Base-by-base conservation (phyloP, 768 basidiomycete species). In the Termitomyces titanicus region DNA sequence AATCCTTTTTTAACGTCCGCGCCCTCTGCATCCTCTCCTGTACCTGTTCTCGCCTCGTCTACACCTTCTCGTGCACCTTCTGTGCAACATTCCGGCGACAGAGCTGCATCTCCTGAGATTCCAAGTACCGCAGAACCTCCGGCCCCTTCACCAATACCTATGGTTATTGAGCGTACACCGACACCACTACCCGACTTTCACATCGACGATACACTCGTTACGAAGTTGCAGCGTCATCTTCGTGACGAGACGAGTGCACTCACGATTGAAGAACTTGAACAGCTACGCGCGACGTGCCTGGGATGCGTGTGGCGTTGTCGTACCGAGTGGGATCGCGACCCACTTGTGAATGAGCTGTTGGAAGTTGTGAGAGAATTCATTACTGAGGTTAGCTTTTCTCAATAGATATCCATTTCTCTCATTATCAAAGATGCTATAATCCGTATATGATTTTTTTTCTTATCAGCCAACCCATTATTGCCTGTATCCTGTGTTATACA, bases 181-280 rank as follows among this genome's bases (percentile, higher is more conserved):
- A 84, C 88, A 0, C 89, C 89, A 1, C 75, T 86, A 2, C 93
- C 93, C 1, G 84, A 88, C 38, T 97, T 99, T 70, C 68, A 82
- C 39, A 64, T 96, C 13, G 77, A 89, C 46, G 72, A 80, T 22
- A 65, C 57, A 2, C 65, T 75, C 10, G 61, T 96, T 24, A 63
- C 61, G 0, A 64, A 77, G 10, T 78, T 98, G 0, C 70, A 74
- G 53, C 43, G 66, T 2, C 69, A 74, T 43, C 67, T 98, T 25
- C 71, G 71, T 34, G 72, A 79, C 17, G 66, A 66, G 43, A 97
- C 96, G 1, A 66, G 57, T 6, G 66, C 65, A 0, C 73, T 98
- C 40, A 90, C 77, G 24, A 78, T 98, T 47, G 97, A 99, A 66
- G 85, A 96, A 66, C 80, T 99, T 6, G 97, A 98, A 67, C 94